Evolutionary conservation across 2,329 filamentous ascomycete genomes (phyloP).

Genomic region (Cladosporium sp.): DNA sequence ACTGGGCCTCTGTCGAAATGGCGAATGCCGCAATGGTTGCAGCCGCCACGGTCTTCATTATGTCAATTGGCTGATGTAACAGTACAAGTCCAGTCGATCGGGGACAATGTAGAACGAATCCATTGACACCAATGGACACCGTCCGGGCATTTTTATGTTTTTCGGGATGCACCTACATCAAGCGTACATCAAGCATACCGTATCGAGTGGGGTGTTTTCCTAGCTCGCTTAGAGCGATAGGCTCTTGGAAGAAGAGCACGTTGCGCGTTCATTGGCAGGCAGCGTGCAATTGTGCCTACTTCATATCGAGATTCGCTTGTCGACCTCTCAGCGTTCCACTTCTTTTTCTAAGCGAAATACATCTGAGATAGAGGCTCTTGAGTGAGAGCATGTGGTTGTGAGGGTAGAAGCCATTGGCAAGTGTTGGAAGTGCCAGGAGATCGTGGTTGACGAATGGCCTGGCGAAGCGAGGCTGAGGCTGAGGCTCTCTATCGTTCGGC

Average conservation of each 20-base stretch:
- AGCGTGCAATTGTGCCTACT: background rate
- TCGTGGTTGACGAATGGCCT: no score
- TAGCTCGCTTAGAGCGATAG: constrained; percentile 6
- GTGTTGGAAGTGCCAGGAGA: no score
- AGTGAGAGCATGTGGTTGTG: no score
- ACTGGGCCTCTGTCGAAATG: constrained; percentile 2
- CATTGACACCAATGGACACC: no score
- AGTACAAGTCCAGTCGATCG: no score
- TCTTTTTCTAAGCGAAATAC: background rate
- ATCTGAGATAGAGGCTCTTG: background rate
- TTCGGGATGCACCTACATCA: no score
- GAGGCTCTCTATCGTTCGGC: no score
- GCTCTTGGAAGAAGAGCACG: background rate
- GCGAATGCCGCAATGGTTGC: constrained; percentile 11
- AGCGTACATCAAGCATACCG: background rate
- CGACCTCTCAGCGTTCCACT: background rate
- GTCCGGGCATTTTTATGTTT: no score
- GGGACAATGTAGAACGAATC: no score
- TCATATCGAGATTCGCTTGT: constrained; percentile 1
- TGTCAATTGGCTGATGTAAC: background rate
- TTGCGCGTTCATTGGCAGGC: constrained; percentile 4
- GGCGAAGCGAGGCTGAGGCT: no score
- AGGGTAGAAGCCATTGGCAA: no score
- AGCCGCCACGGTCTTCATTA: constrained; percentile 1
- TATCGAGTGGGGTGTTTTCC: background rate